These are phyloP conservation scores for Diaporthe eres DNA, from an alignment of 2,329 filamentous ascomycete species.

Conservation along the genomic window DNA sequence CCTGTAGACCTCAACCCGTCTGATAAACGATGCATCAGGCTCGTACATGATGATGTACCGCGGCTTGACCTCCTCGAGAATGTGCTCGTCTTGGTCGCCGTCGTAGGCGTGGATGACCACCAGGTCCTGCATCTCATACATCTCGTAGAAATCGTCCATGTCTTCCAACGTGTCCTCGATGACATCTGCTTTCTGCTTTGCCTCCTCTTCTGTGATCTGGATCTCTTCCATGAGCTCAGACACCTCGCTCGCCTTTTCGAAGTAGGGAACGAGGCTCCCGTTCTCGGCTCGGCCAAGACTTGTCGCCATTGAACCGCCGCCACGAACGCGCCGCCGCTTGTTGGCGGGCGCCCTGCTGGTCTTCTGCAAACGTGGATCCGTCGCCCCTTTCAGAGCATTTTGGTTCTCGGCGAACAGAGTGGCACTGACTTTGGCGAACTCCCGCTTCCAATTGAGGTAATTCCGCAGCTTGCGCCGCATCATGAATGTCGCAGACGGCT, in stretches of 20 bases:
- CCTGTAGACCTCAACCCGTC: constrained; percentile 93
- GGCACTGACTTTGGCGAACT: constrained; percentile 88
- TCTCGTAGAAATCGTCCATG: constrained; percentile 92
- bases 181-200: constrained; percentile 82
- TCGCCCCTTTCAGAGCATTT: constrained; percentile 78
- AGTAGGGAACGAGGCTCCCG: constrained; percentile 81
- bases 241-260: constrained; percentile 87
- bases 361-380: constrained; percentile 67
- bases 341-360: constrained; percentile 81
- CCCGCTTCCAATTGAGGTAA: constrained; percentile 91
- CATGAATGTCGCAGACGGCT: constrained; percentile 85
- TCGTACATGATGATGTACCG: constrained; percentile 99
- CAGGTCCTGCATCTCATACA: constrained; percentile 92
- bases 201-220: constrained; percentile 83
- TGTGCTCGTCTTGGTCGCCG: constrained; percentile 93
- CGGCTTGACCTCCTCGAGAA: constrained; percentile 94
- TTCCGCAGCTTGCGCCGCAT: constrained; percentile 89
- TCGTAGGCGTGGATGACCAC: constrained; percentile 94
- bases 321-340: constrained; percentile 87
- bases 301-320: constrained; percentile 75
- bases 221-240: constrained; percentile 86
- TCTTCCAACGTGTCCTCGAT: constrained; percentile 85
- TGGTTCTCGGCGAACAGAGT: constrained; percentile 85
- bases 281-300: constrained; percentile 76
- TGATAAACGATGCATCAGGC: constrained; percentile 93